These are phyloP conservation scores for Centaurea solstitialis DNA, from an alignment of 129 eudicot genomes.

Conservation along the genomic window DNA sequence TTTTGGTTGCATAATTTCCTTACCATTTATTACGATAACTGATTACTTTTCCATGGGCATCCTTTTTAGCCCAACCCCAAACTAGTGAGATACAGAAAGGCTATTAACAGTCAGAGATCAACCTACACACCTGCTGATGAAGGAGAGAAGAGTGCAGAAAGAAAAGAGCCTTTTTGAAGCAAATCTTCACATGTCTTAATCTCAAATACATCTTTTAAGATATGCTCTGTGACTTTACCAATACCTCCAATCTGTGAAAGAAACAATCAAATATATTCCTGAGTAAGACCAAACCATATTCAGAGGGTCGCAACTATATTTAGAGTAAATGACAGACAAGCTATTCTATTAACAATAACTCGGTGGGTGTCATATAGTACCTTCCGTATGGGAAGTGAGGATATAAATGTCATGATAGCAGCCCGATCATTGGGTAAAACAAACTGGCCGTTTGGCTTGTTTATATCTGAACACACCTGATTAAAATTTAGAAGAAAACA, in stretches of 20 bases:
- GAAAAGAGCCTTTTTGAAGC: slow-evolving; percentile 72
- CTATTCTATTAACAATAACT: not conserved
- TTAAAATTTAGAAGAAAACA: slow-evolving; percentile 9
- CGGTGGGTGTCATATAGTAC: slow-evolving; percentile 32
- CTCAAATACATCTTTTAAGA: slow-evolving; percentile 76
- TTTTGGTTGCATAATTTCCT: not conserved
- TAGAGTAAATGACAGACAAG: slow-evolving; percentile 17
- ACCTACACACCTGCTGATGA: slow-evolving; percentile 75
- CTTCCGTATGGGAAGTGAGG: slow-evolving; percentile 95
- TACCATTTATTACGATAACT: no score
- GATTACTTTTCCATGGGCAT: not conserved
- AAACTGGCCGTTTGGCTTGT: slow-evolving; percentile 95
- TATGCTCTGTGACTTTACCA: slow-evolving; percentile 90
- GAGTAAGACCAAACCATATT: not conserved
- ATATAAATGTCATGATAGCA: slow-evolving; percentile 86
- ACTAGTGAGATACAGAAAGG: not conserved
- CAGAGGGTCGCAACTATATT: not conserved
- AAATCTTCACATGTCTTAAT: slow-evolving; percentile 81
- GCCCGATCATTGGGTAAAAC: slow-evolving; percentile 72
- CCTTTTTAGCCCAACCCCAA: not conserved
- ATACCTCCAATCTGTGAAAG: slow-evolving; percentile 84
- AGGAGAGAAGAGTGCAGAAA: slow-evolving; percentile 79
- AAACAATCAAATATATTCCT: slow-evolving; percentile 18
- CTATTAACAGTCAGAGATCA: not conserved
- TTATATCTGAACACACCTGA: slow-evolving; percentile 94